These are phyloP conservation scores for Berberis thunbergii DNA, from an alignment of 164 flowering plant genomes.

Conservation along the genomic window DNA sequence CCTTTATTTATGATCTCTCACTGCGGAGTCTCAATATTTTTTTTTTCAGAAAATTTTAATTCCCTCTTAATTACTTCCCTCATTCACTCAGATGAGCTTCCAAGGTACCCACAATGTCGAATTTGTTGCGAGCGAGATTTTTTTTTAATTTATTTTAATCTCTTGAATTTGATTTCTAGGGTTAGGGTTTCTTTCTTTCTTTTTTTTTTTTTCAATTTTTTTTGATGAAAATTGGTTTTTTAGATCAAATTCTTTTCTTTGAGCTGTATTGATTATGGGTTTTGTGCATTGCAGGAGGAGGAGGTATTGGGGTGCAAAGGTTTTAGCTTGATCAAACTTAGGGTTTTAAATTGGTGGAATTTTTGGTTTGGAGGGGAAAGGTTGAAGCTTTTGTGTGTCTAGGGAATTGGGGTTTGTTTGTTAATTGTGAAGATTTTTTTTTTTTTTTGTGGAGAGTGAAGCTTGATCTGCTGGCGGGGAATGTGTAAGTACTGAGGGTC, in stretches of 20 bases:
- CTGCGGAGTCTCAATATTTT: neutral
- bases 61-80: neutral
- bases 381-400: neutral
- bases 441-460: slow-evolving; percentile 5
- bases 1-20: neutral
- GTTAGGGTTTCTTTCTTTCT: no score
- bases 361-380: neutral
- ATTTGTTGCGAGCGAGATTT: slow-evolving; percentile 3
- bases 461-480: slow-evolving; percentile 23
- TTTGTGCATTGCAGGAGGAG: neutral
- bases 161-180: neutral
- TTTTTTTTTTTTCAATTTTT: neutral
- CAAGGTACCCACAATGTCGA: slow-evolving; percentile 7
- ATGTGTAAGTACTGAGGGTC: slow-evolving; percentile 39
- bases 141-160: neutral
- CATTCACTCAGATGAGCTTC: neutral
- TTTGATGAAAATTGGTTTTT: neutral
- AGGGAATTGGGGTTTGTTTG: neutral
- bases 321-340: neutral
- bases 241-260: neutral
- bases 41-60: slow-evolving; percentile 7
- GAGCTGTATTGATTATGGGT: neutral
- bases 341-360: neutral
- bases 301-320: neutral
- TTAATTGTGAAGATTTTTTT: neutral